Conservation (phyloP, 202 grass and related monocot species). For the Carex arenaria region DNA sequence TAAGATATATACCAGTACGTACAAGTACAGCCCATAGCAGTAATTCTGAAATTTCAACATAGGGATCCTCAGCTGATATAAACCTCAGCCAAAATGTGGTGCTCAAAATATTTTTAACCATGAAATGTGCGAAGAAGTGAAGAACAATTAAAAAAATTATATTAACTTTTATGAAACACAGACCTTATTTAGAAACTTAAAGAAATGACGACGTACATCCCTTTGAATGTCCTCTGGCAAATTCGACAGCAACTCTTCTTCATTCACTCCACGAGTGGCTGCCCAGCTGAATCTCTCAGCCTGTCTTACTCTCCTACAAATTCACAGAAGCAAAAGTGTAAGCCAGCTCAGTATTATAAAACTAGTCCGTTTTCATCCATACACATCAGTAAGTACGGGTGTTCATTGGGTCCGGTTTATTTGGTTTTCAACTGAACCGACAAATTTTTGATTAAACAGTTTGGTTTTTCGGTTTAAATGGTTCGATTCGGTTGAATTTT, state of each 20-base stretch:
- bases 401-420: too few species aligned
- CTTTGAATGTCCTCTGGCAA: conserved; percentile 96
- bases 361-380: not conserved
- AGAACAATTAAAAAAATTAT: not conserved
- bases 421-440: too few species aligned
- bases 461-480: too few species aligned
- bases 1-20: not conserved
- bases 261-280: conserved; percentile 85
- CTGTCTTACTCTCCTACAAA: conserved; percentile 69
- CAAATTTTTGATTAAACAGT: too few species aligned
- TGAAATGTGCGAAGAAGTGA: not conserved
- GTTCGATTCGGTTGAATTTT: too few species aligned
- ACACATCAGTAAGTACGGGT: not conserved
- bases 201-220: conserved; percentile 85
- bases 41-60: not conserved
- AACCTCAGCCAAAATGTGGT: not conserved
- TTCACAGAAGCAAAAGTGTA: not conserved
- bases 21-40: not conserved
- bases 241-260: conserved; percentile 80
- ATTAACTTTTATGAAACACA: not conserved
- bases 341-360: conserved; percentile 11
- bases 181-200: conserved; percentile 86
- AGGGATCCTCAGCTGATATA: not conserved
- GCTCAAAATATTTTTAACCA: not conserved
- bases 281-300: conserved; percentile 95